Evolutionary conservation across 495 filamentous ascomycete genomes (phyloP).

Genomic region (Tuber aestivum): DNA sequence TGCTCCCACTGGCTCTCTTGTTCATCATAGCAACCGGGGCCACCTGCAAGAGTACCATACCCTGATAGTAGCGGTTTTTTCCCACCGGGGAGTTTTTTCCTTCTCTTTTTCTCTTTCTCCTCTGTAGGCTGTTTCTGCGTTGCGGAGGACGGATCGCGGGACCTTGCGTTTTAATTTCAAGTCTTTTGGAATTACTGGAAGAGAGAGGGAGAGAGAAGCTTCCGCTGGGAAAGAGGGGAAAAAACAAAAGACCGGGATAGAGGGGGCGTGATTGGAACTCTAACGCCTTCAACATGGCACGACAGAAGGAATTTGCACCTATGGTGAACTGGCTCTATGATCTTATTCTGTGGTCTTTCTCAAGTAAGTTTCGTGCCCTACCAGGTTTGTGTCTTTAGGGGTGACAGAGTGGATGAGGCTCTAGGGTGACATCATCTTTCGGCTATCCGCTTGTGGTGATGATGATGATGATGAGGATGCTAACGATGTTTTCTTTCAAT

Average conservation of each 20-base stretch:
- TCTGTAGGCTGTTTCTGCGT: not conserved
- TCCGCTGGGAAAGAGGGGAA: not conserved
- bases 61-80: not conserved
- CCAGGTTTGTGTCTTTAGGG: not conserved
- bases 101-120: not conserved
- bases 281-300: slow-evolving; percentile 19
- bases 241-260: not conserved
- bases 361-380: slow-evolving; percentile 41
- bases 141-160: not conserved
- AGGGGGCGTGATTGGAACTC: not conserved
- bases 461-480: not conserved
- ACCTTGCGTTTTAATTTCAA: not conserved
- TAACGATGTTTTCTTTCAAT: slow-evolving; percentile 64
- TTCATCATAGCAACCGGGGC: not conserved
- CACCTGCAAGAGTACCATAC: not conserved
- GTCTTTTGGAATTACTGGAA: not conserved
- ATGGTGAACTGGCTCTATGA: slow-evolving; percentile 63
- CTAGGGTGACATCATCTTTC: not conserved
- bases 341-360: slow-evolving; percentile 63
- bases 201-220: not conserved
- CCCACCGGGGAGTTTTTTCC: not conserved
- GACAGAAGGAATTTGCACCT: slow-evolving; percentile 48
- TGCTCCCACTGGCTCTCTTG: not conserved
- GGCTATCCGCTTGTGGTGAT: not conserved
- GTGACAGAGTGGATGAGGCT: not conserved